Evolutionary conservation across 2,329 filamentous ascomycete species (phyloP), one percentile per base, ranked within the genome.

Genomic region (Davidsoniella neocaledoniae): DNA sequence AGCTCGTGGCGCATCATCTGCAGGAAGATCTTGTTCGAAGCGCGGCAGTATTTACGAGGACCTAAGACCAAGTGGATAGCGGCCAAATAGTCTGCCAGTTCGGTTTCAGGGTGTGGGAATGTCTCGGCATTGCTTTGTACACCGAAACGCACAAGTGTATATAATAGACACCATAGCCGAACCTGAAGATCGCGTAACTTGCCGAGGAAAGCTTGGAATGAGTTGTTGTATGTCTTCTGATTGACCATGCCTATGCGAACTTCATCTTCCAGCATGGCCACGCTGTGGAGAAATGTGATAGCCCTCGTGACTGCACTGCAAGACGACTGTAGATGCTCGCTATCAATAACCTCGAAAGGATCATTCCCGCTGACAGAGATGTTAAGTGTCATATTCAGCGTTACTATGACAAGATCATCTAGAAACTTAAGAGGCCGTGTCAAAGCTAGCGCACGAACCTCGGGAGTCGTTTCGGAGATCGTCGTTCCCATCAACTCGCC

Each of bases 1-100:
- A 96, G 71, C 60, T 98, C 91, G 5, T 84, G 74, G 51, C 88
- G 90, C 68, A 91, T 82, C 63, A 95, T 76, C 60, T 87, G 88
- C 23, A 96, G 71, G 64, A 98, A 91, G 16, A 86, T 77, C 60
- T 91, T 90, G 60, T 87, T 86, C 0, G 86, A 85, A 2, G 76
- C 72, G 59, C 86, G 90, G 71, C 88, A 96, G 62, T 83, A 84
- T 54, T 83, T 83, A 53, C 91, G 83, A 47, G 88, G 70, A 2
- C 91, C 91, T 36, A 95, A 68, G 4, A 84, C 82, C 59, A 86
- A 79, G 60, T 98, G 91, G 5, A 94, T 75, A 9, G 82, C 77
- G 5, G 85, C 79, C 38, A 98, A 68, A 57, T 83, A 87, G 53
- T 86, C 80, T 21, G 90, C 81, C 39, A 86, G 68, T 54, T 90